These are phyloP conservation scores for Gnaphalium uliginosum DNA, from an alignment of 129 eudicot species.

Conservation along the genomic window DNA sequence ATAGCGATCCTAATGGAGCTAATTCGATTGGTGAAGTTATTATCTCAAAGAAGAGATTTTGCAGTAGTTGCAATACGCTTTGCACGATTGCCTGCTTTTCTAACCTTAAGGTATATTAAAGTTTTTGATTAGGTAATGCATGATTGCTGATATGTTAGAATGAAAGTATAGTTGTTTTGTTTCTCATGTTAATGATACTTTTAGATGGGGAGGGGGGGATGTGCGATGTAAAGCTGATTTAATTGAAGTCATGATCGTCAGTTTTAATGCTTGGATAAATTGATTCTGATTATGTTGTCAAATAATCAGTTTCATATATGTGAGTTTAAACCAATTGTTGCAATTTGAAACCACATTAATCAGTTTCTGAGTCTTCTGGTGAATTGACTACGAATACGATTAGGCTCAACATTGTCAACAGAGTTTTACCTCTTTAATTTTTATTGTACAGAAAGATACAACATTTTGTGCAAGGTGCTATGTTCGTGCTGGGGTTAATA, in stretches of 20 bases:
- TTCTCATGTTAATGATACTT: no score
- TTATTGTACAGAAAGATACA: constrained; percentile 58
- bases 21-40: constrained; percentile 28
- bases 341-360: neutral
- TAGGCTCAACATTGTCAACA: neutral
- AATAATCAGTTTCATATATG: neutral
- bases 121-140: neutral
- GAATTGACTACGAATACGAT: neutral
- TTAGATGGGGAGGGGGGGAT: neutral
- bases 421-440: neutral
- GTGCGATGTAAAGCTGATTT: neutral
- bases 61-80: constrained; percentile 69
- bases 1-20: constrained; percentile 30
- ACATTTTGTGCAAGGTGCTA: constrained; percentile 92
- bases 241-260: neutral
- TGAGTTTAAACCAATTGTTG: neutral
- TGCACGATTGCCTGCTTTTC: constrained; percentile 89
- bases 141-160: neutral
- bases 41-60: constrained; percentile 50
- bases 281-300: neutral
- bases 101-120: constrained; percentile 60
- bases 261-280: neutral
- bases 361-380: neutral
- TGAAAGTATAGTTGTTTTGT: constrained; percentile 5
- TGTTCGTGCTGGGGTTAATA: constrained; percentile 63